A percentile compares a stretch with the other conserved stretches of the same genome.
Evolutionary conservation across 2,329 filamentous ascomycete genomes (phyloP).

Genomic region (Aspergillus transmontanensis): DNA sequence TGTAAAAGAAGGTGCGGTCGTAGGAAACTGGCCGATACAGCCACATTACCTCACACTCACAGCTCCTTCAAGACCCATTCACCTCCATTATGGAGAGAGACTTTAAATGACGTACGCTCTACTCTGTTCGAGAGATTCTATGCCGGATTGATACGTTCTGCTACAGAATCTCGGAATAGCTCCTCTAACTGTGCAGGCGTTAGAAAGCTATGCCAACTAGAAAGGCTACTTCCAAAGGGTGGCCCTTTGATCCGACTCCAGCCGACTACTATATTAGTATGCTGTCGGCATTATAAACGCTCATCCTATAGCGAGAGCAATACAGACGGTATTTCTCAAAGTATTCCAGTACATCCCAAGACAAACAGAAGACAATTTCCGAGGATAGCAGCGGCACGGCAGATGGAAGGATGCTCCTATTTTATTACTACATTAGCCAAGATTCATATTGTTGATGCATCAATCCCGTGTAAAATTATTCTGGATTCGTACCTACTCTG

Average conservation of each 20-base stretch:
- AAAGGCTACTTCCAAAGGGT: no score
- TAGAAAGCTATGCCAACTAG: not conserved
- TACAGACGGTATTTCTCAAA: not conserved
- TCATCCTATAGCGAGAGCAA: not conserved
- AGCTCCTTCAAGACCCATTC: not conserved
- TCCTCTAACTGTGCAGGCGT: not conserved
- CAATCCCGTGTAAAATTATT: not conserved
- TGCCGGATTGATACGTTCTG: not conserved
- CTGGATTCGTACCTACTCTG: not conserved
- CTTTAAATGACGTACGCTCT: not conserved
- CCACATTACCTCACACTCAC: not conserved
- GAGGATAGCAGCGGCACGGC: not conserved
- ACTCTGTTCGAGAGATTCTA: not conserved
- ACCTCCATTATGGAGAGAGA: accelerated
- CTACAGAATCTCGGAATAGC: not conserved
- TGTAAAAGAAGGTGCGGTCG: not conserved
- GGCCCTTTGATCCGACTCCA: no score
- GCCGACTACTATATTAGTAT: not conserved
- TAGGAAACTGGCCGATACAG: not conserved
- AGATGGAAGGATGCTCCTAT: not conserved
- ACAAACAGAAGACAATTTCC: not conserved
- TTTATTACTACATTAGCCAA: not conserved
- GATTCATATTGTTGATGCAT: not conserved
- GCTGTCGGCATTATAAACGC: not conserved
- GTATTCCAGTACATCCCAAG: no score